Evolutionary conservation across 805 yeast species (phyloP), one percentile per base, ranked within the genome.

Genomic region (Lipomyces orientalis): DNA sequence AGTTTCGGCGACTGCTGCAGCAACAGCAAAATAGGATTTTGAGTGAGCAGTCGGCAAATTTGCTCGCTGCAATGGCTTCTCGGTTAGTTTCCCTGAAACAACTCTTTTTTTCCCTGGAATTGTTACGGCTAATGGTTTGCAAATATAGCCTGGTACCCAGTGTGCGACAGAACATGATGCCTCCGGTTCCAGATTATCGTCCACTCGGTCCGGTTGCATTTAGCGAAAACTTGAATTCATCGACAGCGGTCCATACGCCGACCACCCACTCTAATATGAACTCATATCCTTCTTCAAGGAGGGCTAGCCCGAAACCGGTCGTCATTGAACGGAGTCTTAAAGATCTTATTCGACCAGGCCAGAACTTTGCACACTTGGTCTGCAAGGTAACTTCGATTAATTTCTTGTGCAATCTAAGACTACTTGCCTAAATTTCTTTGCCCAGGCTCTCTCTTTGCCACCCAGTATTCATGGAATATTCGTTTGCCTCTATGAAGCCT

Each of bases 391-490:
- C 5, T 16, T 54, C 33, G 31, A 6, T 12, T 35, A 14, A 29
- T 5, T 43, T 31, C 29, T 19, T 7, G 51, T 12, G n/a, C 60
- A 4, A 19, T 25, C 55, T 65, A 14, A 52, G 16, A 25, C 5
- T n/a, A 51, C 14, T 29, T 12, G 14, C 35, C 5, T 31, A 8
- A 10, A 4, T 34, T 43, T 33, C 10, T 31, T 2, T 14, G 49
- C 60, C 34, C 64, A 77, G 71, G 95, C 91, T 73, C 80, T 91
- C 35, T 90, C 96, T 1, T 80, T 93, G 4, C 77, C 89, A 6
- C 91, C 92, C 0, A 85, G 90, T n/a, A 74, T 87, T 9, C 75
- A 85, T 9, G 90, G 91, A 16, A 73, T 79, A 68, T 70, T 71
- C 71, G 68, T 65, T 14, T 81, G 82, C 66, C 68, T 81, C 10